A percentile compares a stretch with the other conserved stretches of the same genome.
phyloP scores from a whole-genome alignment of 768 basidiomycete genomes.

The Podaxis carcinomalis region DNA sequence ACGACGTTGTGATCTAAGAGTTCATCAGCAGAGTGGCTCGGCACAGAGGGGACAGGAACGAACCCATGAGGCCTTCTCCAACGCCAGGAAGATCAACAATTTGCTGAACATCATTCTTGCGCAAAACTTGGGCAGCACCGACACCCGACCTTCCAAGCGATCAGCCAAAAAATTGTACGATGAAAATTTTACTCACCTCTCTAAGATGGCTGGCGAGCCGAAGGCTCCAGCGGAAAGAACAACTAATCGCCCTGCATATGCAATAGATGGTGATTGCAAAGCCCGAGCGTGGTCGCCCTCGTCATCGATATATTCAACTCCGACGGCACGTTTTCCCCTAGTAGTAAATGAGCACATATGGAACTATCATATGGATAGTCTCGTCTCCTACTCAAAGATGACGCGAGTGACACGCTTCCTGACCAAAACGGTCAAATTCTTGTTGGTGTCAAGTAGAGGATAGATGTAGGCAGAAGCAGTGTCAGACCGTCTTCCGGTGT shows the following conservation, averaged over 20 bases:
- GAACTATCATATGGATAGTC: constrained; percentile 2
- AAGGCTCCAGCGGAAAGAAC: constrained; percentile 51
- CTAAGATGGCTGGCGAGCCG: constrained; percentile 52
- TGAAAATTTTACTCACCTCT: constrained; percentile 26
- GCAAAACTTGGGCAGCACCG: constrained; percentile 46
- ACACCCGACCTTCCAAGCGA: constrained; percentile 37
- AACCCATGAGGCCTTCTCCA: constrained; percentile 64
- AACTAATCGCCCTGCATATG: constrained; percentile 39
- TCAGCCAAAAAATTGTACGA: background rate
- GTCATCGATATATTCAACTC: constrained; percentile 48
- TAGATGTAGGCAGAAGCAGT: constrained; percentile 49
- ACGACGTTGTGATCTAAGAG: constrained; percentile 36
- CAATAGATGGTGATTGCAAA: constrained; percentile 18
- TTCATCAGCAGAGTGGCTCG: background rate
- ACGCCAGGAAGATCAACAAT: constrained; percentile 70
- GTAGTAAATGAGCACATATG: background rate
- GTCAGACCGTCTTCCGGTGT: constrained; percentile 54
- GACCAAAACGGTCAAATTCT: constrained; percentile 37
- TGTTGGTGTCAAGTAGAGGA: constrained; percentile 33
- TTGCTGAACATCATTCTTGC: constrained; percentile 41
- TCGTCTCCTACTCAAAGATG: constrained; percentile 36
- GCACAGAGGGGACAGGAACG: background rate
- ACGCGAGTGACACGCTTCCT: constrained; percentile 42
- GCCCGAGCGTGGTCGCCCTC: constrained; percentile 21
- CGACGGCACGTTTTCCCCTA: constrained; percentile 39